These are phyloP conservation scores for Xylaria sp. DNA, from an alignment of 2,329 filamentous ascomycete species.

Conservation along the genomic window DNA sequence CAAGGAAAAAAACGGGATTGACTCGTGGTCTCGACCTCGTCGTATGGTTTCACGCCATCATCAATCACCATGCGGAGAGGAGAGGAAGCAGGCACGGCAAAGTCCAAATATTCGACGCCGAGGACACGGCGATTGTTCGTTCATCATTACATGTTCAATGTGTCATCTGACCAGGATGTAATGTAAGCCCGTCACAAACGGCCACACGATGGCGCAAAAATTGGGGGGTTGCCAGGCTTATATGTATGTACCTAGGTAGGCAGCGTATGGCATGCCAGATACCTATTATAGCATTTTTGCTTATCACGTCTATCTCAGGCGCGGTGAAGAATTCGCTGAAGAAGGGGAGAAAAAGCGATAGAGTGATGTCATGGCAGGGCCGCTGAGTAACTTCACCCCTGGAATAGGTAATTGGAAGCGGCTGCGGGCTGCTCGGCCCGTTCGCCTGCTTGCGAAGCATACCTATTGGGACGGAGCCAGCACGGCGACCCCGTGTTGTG, in stretches of 20 bases:
- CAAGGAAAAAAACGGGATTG: too few species aligned
- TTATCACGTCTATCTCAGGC: too few species aligned
- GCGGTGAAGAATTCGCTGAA: too few species aligned
- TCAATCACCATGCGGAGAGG: too few species aligned
- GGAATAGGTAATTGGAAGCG: conserved; percentile 3
- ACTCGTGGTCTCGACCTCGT: too few species aligned
- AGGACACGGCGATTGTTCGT: neutral
- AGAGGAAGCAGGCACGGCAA: neutral
- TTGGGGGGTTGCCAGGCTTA: too few species aligned
- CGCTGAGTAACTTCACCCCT: neutral
- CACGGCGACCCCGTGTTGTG: neutral
- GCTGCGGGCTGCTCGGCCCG: conserved; percentile 21
- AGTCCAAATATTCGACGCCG: neutral
- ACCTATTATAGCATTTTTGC: too few species aligned
- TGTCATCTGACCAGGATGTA: neutral
- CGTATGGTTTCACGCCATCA: too few species aligned
- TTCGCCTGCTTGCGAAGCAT: conserved; percentile 11
- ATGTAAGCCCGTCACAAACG: neutral
- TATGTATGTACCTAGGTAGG: too few species aligned
- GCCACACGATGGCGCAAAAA: too few species aligned
- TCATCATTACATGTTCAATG: neutral
- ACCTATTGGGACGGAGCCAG: neutral
- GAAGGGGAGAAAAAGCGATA: neutral
- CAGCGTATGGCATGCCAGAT: too few species aligned
- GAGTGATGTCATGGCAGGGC: neutral